Conservation (phyloP, 192 early-diverging fungal species). For the Chytriomyces confervae region DNA sequence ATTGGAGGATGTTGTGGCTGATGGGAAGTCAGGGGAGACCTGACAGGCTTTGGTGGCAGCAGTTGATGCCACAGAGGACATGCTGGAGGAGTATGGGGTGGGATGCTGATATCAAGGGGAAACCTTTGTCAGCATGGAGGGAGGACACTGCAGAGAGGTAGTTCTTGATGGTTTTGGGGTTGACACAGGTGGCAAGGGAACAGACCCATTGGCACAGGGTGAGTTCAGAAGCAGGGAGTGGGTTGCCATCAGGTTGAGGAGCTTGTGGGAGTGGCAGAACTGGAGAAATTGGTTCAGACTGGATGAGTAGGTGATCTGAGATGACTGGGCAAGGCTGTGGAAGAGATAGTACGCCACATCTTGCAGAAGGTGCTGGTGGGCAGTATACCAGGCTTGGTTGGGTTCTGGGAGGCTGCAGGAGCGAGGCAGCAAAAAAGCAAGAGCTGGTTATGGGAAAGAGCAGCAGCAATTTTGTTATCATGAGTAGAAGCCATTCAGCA, state of each 20-base stretch:
- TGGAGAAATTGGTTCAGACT: background rate
- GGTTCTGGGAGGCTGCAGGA: background rate
- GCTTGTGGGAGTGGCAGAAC: background rate
- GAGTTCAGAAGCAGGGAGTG: background rate
- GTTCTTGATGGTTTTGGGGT: constrained; percentile 1
- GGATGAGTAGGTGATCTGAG: constrained; percentile 1
- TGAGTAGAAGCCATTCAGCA: background rate
- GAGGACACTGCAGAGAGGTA: constrained; percentile 8
- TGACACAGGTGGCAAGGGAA: background rate
- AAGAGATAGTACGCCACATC: constrained; percentile 3
- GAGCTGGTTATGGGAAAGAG: background rate
- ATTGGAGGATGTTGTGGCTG: background rate
- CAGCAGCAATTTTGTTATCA: constrained; percentile 10
- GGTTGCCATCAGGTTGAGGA: background rate
- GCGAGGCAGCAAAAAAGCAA: background rate
- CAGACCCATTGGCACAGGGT: background rate
- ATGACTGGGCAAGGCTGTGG: constrained; percentile 19
- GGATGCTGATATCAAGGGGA: background rate
- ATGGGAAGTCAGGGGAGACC: background rate
- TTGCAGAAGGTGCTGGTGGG: constrained; percentile 5
- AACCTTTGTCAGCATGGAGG: background rate
- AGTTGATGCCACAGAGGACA: background rate
- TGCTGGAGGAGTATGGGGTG: background rate
- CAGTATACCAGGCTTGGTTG: background rate
- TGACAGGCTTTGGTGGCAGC: background rate